Conservation (phyloP, 208 protist genomes). For the Wallacemonas sp. region DNA sequence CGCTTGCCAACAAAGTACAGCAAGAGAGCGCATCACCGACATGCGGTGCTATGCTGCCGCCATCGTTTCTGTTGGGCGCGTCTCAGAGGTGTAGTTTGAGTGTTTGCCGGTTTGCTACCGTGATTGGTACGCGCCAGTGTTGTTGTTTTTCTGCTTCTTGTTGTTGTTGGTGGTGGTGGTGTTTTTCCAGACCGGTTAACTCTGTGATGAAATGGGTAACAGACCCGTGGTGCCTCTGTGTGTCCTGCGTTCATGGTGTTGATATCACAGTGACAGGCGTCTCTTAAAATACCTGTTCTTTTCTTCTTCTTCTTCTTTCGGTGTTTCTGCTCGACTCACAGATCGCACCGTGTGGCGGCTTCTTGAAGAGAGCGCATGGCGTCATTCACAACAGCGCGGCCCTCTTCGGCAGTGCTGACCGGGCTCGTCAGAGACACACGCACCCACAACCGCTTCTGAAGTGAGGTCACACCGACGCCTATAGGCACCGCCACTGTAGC, state of each 20-base stretch:
- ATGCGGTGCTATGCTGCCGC: too few species aligned
- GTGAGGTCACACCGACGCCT: constrained; percentile 4
- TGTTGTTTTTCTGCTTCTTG: background rate
- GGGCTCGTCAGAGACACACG: constrained; percentile 1
- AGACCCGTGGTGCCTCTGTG: too few species aligned
- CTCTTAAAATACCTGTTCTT: background rate
- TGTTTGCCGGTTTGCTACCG: too few species aligned
- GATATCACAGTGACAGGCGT: background rate
- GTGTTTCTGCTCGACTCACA: background rate
- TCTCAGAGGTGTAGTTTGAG: too few species aligned
- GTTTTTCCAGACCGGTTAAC: too few species aligned
- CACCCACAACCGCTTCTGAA: constrained; percentile 26
- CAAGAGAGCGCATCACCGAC: too few species aligned
- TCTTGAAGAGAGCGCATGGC: constrained; percentile 2
- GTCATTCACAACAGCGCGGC: background rate
- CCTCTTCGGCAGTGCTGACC: background rate
- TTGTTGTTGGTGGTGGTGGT: background rate
- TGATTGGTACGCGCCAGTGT: background rate
- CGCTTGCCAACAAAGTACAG: too few species aligned
- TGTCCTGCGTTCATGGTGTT: too few species aligned
- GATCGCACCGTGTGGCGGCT: constrained; percentile 3
- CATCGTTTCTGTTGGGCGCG: too few species aligned
- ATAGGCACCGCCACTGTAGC: background rate
- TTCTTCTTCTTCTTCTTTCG: background rate
- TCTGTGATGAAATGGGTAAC: background rate